Conservation (phyloP, 192 early-diverging fungal genomes). For the Coemansia sp. region DNA sequence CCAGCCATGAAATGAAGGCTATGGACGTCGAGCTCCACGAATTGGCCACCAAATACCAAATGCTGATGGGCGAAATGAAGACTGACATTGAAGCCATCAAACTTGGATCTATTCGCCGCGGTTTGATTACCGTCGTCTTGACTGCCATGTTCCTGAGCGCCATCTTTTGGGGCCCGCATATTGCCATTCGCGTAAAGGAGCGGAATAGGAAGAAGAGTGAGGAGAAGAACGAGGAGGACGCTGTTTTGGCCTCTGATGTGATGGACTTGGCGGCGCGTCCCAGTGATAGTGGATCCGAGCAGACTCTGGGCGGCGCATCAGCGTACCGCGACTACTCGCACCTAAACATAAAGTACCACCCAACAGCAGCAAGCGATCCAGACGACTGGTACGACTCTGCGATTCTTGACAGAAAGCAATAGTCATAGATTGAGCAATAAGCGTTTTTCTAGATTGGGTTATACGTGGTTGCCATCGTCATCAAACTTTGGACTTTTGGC, state of each 20-base stretch:
- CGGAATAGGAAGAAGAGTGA: not conserved
- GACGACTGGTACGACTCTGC: conserved; percentile 48
- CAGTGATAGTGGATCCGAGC: not conserved
- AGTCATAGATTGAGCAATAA: not conserved
- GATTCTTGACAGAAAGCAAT: not conserved
- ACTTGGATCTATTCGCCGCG: conserved; percentile 76
- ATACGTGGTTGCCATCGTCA: conserved; percentile 11
- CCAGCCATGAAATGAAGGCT: conserved; percentile 70
- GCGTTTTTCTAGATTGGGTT: not conserved
- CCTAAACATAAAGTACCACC: conserved; percentile 39
- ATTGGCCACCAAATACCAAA: conserved; percentile 80
- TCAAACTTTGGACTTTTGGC: conserved; percentile 15
- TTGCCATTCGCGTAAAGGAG: conserved; percentile 8
- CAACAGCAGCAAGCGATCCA: conserved; percentile 11
- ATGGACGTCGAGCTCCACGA: conserved; percentile 78
- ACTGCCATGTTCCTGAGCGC: conserved; percentile 30
- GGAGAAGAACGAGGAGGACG: not conserved
- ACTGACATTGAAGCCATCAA: conserved; percentile 87
- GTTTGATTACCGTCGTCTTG: conserved; percentile 52
- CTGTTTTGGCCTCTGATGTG: not conserved
- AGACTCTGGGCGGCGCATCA: not conserved
- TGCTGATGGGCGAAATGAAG: conserved; percentile 76
- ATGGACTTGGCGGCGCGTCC: no score
- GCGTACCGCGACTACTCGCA: conserved; percentile 46
- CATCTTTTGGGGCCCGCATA: conserved; percentile 35